Evolutionary conservation across 2,329 filamentous ascomycete species (phyloP), one percentile per base, ranked within the genome.

Genomic region (Lachnellula arida): DNA sequence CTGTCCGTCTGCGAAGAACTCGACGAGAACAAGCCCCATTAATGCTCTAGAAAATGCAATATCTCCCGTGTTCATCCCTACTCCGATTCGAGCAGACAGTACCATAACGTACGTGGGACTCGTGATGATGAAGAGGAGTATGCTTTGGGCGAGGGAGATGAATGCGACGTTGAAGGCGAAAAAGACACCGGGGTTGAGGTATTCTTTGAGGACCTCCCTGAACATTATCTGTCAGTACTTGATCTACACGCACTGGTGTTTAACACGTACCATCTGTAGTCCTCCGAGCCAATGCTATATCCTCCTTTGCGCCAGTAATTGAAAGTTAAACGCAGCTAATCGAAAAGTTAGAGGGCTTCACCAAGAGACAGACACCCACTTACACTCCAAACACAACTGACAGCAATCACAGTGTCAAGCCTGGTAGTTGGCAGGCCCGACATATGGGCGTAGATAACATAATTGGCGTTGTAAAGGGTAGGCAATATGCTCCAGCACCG

Each of bases 221-320:
- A 8, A 9, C 12, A n/a, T 34, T 8, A 46, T 52, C 28, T 60
- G 46, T 58, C 39, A 44, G 53, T 22, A 54, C 42, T 14, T 44
- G 42, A 46, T 8, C 11, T 22, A 14, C 40, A 51, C 5, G 28
- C 9, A 49, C 14, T 25, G 28, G 37, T 39, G 32, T 22, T 12
- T 25, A 48, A 9, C 32, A 65, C 70, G 50, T 64, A 79, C 85
- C 94, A 99, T 74, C 94, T 83, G 72, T 99, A 99, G 72, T 99
- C 94, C 73, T 99, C 93, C 15, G 88, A 92, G 39, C 94, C 93
- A 61, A 92, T 78, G 15, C 80, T 76, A 71, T 99, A 99, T 23
- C 94, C 94, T 40, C 94, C 94, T 72, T 90, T 96, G 56, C 94
- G 87, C 86, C 89, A 96, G 75, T 97, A 99, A 74, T 99, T 99